Base-by-base conservation (phyloP, 257 asterid species). In the Solanum piurae region DNA sequence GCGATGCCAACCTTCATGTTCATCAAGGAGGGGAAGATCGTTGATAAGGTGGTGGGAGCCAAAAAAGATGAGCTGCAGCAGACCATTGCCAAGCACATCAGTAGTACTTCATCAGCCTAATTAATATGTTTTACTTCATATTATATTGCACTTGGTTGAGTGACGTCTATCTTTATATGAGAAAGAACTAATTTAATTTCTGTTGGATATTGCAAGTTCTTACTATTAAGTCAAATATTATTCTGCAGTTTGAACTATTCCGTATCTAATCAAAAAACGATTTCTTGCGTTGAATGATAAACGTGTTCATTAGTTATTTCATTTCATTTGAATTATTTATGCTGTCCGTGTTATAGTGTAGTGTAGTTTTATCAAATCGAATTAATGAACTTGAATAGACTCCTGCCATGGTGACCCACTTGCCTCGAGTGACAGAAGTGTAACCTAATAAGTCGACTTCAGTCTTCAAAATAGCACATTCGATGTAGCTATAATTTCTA, bases 1-100 rank as follows among this genome's bases (percentile, higher is more conserved):
- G 98, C 98, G 37, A 95, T 95, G 98, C 98, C 99, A n/a, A 94
- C 98, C 8, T 94, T 96, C 93, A 88, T 93, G 92, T 90, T 95
- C 90, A 90, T 96, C 31, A 94, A 92, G 88, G 96, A 93, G 83
- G 99, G 99, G 73, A 93, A 91, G 74, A 90, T 94, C 18, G 83
- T 95, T 90, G 98, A 92, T 74, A 93, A 90, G 86, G 93, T 96
- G 79, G 94, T 96, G 0, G 98, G 99, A 49, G 95, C 98, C 34
- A 93, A 91, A 92, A 96, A 95, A 88, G 98, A 96, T 21, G 98
- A 94, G 91, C 94, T 96, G 92, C 99, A 95, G 92, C 93, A 90
- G 86, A 84, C 93, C 72, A 91, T 95, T 86, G 91, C 94, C 69
- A 94, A 94, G 92, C 95, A 93, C 89, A 85, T 92, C 82, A 83